phyloP scores from a whole-genome alignment of 139 green algal species.

The Chlamydomonas schloesseri region DNA sequence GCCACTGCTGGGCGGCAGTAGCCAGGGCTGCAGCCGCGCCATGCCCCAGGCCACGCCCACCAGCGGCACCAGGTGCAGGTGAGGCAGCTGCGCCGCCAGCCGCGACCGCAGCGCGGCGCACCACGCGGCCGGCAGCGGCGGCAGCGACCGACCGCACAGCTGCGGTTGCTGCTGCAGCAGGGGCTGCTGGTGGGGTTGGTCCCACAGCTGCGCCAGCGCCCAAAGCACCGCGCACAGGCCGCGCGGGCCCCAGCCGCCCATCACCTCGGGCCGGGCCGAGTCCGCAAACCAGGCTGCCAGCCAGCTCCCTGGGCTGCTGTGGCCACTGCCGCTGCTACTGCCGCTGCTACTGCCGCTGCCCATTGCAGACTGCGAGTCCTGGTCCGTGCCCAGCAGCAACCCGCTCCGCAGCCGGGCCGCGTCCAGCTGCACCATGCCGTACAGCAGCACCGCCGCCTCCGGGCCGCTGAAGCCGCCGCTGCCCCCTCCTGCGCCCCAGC shows the following conservation, averaged over 20 bases:
- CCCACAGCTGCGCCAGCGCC: slow-evolving; percentile 26
- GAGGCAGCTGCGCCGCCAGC: slow-evolving; percentile 6
- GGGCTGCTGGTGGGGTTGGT: no score
- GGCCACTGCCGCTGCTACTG: background rate
- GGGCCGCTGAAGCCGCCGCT: background rate
- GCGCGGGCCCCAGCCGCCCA: background rate
- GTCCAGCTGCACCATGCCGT: slow-evolving; percentile 37
- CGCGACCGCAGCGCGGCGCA: background rate
- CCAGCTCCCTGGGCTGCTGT: background rate
- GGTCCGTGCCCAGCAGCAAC: background rate
- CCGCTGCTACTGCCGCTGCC: no score
- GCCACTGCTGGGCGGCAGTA: background rate
- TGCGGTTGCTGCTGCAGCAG: background rate
- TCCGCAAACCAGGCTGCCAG: slow-evolving; percentile 20
- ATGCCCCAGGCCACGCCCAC: slow-evolving; percentile 33
- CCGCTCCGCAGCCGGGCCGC: no score
- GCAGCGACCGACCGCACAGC: background rate
- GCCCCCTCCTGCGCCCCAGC: no score
- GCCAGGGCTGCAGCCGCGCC: slow-evolving; percentile 20
- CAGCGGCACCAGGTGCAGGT: slow-evolving; percentile 20
- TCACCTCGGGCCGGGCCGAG: background rate
- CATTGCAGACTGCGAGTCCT: background rate
- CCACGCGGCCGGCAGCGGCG: background rate
- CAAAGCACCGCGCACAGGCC: slow-evolving; percentile 9
- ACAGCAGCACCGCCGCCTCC: slow-evolving; percentile 21